These are phyloP conservation scores for Pyrus hybrid DNA, from an alignment of 331 rosid species.

Conservation along the genomic window DNA sequence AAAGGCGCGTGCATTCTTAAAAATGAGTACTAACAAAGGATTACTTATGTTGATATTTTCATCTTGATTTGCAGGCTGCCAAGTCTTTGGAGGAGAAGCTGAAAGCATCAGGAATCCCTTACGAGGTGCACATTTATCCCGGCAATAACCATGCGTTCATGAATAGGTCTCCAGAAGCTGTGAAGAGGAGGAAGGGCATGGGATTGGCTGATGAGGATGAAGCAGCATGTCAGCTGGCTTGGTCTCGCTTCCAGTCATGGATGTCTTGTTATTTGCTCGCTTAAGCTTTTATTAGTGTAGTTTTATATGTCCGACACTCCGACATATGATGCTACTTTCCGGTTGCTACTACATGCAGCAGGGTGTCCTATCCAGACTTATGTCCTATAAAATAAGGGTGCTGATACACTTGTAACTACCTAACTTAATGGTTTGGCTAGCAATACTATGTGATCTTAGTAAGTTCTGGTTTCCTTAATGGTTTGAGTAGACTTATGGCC, in stretches of 20 bases:
- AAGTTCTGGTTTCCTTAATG: background rate
- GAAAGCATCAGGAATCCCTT: constrained; percentile 74
- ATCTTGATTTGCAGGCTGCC: constrained; percentile 43
- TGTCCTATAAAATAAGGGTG: background rate
- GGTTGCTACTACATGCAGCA: background rate
- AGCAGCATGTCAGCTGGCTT: constrained; percentile 65
- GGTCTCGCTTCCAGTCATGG: constrained; percentile 93
- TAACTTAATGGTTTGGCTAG: background rate
- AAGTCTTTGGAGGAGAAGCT: constrained; percentile 80
- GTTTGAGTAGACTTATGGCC: background rate
- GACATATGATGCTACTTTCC: background rate
- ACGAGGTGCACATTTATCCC: constrained; percentile 46
- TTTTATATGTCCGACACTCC: background rate
- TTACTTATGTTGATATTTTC: background rate
- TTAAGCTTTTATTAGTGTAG: constrained; percentile 13
- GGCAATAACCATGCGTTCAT: constrained; percentile 83
- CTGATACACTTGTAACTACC: background rate
- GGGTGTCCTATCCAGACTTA: background rate
- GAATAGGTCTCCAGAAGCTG: constrained; percentile 84
- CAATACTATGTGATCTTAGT: background rate
- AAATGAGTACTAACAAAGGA: no score
- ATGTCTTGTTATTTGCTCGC: constrained; percentile 50
- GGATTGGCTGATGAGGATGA: constrained; percentile 73
- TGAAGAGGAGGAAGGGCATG: constrained; percentile 80
- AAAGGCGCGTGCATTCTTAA: background rate